A percentile compares a stretch with the other conserved stretches of the same genome.
Conservation (phyloP, 116 monocot species). For the Cymodocea nodosa region DNA sequence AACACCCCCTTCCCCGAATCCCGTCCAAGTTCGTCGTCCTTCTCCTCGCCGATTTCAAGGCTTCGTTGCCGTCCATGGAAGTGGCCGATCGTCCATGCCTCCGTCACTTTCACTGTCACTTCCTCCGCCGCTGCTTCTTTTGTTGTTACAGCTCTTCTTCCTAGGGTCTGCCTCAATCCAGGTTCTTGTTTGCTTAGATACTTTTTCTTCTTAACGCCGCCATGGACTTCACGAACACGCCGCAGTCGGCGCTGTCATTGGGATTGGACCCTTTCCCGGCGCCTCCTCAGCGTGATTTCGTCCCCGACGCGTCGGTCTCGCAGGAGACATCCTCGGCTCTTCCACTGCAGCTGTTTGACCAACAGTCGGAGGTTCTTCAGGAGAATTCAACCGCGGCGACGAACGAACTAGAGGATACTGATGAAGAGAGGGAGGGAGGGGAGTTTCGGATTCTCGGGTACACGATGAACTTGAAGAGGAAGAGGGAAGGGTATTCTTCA, state of each 20-base stretch:
- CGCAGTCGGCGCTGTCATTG: constrained; percentile 46
- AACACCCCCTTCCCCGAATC: too few species aligned
- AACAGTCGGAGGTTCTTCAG: constrained; percentile 14
- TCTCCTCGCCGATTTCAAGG: too few species aligned
- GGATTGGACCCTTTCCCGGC: constrained; percentile 26
- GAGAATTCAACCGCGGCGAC: constrained; percentile 2
- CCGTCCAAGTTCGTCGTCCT: too few species aligned
- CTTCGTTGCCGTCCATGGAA: too few species aligned
- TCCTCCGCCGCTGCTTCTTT: constrained; percentile 9
- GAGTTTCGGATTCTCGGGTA: constrained; percentile 20
- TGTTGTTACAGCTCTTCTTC: constrained; percentile 10
- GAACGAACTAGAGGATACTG: constrained; percentile 3
- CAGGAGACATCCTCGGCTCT: constrained; percentile 1
- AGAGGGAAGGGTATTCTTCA: constrained; percentile 9
- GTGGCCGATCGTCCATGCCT: too few species aligned
- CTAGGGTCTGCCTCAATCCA: neutral
- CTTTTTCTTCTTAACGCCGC: neutral
- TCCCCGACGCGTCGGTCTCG: neutral
- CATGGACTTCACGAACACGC: constrained; percentile 35
- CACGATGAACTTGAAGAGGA: constrained; percentile 8
- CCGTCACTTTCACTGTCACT: neutral
- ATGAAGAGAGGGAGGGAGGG: constrained; percentile 8
- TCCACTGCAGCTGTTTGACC: constrained; percentile 28
- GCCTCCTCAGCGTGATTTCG: constrained; percentile 4
- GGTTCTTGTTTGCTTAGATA: neutral